Evolutionary conservation across 169 alveolate genomes (phyloP), one percentile per base, ranked within the genome.

Genomic region (Eimeria necatrix): DNA sequence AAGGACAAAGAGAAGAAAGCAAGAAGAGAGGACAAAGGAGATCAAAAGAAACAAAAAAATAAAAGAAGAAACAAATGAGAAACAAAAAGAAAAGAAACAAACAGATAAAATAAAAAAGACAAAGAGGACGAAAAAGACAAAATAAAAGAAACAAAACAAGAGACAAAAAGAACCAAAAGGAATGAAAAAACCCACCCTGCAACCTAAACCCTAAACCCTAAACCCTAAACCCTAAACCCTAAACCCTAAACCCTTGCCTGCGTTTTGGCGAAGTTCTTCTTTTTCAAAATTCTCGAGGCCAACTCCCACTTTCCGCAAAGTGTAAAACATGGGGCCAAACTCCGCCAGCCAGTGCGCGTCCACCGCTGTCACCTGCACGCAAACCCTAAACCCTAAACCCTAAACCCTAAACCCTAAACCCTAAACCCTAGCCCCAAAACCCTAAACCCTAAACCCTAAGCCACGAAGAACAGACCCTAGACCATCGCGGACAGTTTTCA

Each of bases 341-440:
- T 98, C 98, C 71, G 98, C 98, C 16, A 99, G 98, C 99, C 99
- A 99, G 59, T 97, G 98, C 26, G 99, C 99, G 59, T 99, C 99
- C 22, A 99, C 99, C 26, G 99, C 99, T 5, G 99, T 99, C 49
- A 99, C 99, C 93, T 93, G 95, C n/a, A 20, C 32, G 24, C 10
- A 60, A 24, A 60, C 71, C 71, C 10, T 0, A 68, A 68, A 20
- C 78, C 78, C 78, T 22, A 20, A 68, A 20, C 49, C 78, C 76
- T 64, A 64, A 14, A n/a, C 76, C 76, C 4, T 68, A 10, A 0
- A 22, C 12, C n/a, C n/a, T n/a, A n/a, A n/a, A n/a, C n/a, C n/a
- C n/a, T n/a, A n/a, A n/a, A n/a, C n/a, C n/a, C n/a, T n/a, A n/a
- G n/a, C n/a, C n/a, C n/a, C n/a, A n/a, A n/a, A n/a, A n/a, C n/a